phyloP scores from a whole-genome alignment of 257 asterid species.

The Gentiana dahurica region DNA sequence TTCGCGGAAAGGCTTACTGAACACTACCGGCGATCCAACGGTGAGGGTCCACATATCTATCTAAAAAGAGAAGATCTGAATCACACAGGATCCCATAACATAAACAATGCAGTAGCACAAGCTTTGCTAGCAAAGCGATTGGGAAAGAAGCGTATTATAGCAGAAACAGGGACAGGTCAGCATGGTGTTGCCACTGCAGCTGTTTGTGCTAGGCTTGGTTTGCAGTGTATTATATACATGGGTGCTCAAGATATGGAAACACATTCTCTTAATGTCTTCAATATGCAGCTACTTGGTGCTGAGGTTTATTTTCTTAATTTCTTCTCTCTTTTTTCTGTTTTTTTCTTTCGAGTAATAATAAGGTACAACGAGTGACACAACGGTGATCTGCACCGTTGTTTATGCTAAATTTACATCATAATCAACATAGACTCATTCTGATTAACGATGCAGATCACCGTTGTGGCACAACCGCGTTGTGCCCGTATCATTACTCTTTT shows the following conservation, averaged over 20 bases:
- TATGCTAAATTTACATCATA: too few species aligned
- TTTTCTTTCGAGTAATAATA: too few species aligned
- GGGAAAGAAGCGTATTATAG: conserved; percentile 84
- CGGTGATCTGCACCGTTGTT: too few species aligned
- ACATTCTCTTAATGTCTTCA: conserved; percentile 83
- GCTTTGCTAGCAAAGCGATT: conserved; percentile 87
- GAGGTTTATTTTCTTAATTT: conserved; percentile 42
- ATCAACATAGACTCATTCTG: too few species aligned
- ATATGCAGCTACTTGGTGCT: conserved; percentile 93
- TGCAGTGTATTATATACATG: conserved; percentile 77
- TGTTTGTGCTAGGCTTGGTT: conserved; percentile 92
- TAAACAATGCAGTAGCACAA: conserved; percentile 86
- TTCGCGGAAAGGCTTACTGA: conserved; percentile 86
- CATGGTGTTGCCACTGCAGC: conserved; percentile 99
- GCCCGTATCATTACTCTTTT: too few species aligned
- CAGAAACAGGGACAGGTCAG: conserved; percentile 98
- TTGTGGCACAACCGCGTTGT: too few species aligned
- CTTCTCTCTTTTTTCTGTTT: too few species aligned
- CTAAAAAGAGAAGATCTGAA: conserved; percentile 96
- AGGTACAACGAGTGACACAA: too few species aligned
- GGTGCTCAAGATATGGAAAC: conserved; percentile 99
- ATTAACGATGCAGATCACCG: too few species aligned
- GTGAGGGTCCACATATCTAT: conserved; percentile 73
- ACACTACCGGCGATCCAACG: conserved; percentile 60
- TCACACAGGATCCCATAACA: conserved; percentile 97